Evolutionary conservation across 129 eudicot genomes (phyloP), one percentile per base, ranked within the genome.

Genomic region (Deinandra increscens): DNA sequence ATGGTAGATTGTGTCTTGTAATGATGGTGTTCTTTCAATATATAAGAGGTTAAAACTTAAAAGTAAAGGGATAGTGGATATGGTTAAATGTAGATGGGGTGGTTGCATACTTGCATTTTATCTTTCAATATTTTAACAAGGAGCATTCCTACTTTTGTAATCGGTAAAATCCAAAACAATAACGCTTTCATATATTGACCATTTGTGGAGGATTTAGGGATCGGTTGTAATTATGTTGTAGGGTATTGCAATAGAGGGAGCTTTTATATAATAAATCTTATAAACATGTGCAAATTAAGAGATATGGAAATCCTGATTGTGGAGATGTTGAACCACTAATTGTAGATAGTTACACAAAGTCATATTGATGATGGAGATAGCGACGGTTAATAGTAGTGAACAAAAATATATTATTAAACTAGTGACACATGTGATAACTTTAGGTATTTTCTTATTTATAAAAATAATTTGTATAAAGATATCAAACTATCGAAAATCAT

Each of bases 31-130:
- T 69, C 14, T 0, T 72, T 44, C 70, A 48, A 62, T 73, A 34
- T 73, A 73, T 73, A 73, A 48, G 70, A 69, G 51, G 51, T 73
- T 62, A 62, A 73, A n/a, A n/a, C n/a, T n/a, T n/a, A n/a, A n/a
- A n/a, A 36, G 70, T 11, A 63, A 48, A 62, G n/a, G 62, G 62
- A 53, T 26, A 58, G 63, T 29, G 36, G 38, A 59, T 14, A 71
- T 71, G 75, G 68, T 44, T 72, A 48, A 13, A 61, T 72, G 69
- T 60, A 44, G 69, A 72, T 58, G 48, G 67, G 68, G 76, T 60
- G 69, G 69, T 44, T 59, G 69, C 39, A 26, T 26, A 3, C 31
- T n/a, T n/a, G n/a, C n/a, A n/a, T n/a, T n/a, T n/a, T n/a, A 72
- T 45, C 45, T 60, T 59, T 71, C 61, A 60, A 12, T 72, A 72